Conservation (phyloP, 495 filamentous ascomycete species). For the Aspergillus incahuasiensis region DNA sequence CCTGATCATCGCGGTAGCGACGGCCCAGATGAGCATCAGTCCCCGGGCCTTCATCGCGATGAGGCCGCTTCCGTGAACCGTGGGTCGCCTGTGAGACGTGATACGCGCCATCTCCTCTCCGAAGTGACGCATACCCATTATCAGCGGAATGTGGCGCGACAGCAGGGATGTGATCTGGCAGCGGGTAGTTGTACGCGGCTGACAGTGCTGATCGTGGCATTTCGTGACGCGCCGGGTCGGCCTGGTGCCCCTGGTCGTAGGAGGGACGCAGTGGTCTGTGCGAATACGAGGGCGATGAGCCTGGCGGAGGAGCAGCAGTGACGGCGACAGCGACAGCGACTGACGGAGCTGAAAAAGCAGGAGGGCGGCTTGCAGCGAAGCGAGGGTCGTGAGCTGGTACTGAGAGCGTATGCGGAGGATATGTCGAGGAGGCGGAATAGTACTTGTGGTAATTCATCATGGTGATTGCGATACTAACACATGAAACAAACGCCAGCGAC, state of each 20-base stretch:
- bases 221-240: slow-evolving; percentile 23
- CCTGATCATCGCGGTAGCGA: slow-evolving; percentile 19
- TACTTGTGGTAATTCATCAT: slow-evolving; percentile 16
- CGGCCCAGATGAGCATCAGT: slow-evolving; percentile 17
- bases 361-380: background rate
- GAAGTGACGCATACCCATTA: slow-evolving; percentile 19
- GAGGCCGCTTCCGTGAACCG: slow-evolving; percentile 19
- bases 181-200: slow-evolving; percentile 23
- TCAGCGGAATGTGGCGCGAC: slow-evolving; percentile 14
- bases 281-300: slow-evolving; percentile 17
- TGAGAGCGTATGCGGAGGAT: slow-evolving; percentile 7
- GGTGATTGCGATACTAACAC: background rate
- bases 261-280: slow-evolving; percentile 17
- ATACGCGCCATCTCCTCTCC: slow-evolving; percentile 19
- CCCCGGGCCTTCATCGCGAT: slow-evolving; percentile 17
- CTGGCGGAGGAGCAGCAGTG: slow-evolving; percentile 20
- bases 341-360: background rate
- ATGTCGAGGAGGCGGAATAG: background rate
- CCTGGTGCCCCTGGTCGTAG: slow-evolving; percentile 22
- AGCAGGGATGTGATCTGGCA: slow-evolving; percentile 16
- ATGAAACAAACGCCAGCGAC: background rate
- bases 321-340: slow-evolving; percentile 13
- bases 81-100: slow-evolving; percentile 19
- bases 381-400: background rate
- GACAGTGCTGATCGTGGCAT: slow-evolving; percentile 21